phyloP scores from a whole-genome alignment of 2,329 filamentous ascomycete genomes.

The Hymenoscyphus repandus region DNA sequence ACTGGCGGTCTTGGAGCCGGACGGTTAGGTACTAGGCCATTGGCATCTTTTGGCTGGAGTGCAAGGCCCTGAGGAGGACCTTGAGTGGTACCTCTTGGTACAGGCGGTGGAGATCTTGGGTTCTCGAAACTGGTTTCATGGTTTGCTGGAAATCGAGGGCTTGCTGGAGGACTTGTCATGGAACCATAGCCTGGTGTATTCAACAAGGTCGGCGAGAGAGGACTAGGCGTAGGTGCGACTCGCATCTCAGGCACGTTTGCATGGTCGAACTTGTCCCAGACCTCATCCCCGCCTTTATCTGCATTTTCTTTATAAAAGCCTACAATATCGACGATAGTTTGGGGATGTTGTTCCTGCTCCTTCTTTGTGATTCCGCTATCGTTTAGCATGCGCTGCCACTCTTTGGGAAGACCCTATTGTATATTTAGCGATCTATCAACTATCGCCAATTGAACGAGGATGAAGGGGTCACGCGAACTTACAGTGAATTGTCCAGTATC shows the following conservation, averaged over 20 bases:
- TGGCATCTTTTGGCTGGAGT: constrained; percentile 40
- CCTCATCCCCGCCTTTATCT: constrained; percentile 67
- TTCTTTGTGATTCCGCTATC: constrained; percentile 95
- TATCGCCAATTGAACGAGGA: constrained; percentile 8
- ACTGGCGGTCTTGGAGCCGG: constrained; percentile 83
- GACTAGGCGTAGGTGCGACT: constrained; percentile 29
- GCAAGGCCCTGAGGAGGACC: constrained; percentile 26
- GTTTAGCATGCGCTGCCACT: constrained; percentile 94
- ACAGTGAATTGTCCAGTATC: constrained; percentile 94
- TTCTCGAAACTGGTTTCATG: constrained; percentile 96
- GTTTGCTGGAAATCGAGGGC: constrained; percentile 83
- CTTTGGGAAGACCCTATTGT: constrained; percentile 74
- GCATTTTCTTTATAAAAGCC: constrained; percentile 96
- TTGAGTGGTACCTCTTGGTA: constrained; percentile 48
- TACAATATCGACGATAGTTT: constrained; percentile 92
- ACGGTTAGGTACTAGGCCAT: constrained; percentile 67
- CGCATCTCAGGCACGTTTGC: constrained; percentile 57
- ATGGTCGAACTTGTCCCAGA: constrained; percentile 95
- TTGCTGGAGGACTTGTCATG: constrained; percentile 72
- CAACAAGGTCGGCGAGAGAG: constrained; percentile 35
- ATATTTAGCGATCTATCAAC: constrained; percentile 13
- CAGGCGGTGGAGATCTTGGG: constrained; percentile 84
- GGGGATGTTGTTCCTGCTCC: constrained; percentile 91
- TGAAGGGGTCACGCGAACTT: constrained; percentile 15
- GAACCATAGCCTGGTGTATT: constrained; percentile 53